Base-by-base conservation (phyloP, 164 flowering plant species). In the Chloranthus sessilifolius region DNA sequence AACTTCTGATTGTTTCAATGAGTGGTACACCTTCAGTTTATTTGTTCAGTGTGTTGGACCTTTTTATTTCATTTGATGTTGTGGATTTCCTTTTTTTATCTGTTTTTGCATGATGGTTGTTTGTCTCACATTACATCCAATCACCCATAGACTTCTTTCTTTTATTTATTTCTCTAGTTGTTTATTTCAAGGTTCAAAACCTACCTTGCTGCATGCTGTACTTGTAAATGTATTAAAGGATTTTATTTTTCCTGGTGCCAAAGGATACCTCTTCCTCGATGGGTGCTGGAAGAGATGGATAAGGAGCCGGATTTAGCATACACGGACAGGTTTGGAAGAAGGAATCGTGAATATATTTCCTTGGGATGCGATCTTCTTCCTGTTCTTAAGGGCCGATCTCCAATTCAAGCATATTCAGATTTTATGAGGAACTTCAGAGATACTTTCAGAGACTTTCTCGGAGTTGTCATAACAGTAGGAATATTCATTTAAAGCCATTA, bases 241-340 rank as follows among this genome's bases (percentile, higher is more conserved):
- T 28, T 17, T 37, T 19, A 8, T 24, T 19, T 28, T 47, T 39
- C 55, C 24, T 26, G 37, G 40, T 47, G 20, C 51, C 62, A 52
- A 53, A 86, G 85, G 79, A 77, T 83, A 47, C 77, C 90, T 42
- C 82, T 86, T 24, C 90, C 90, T 43, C 61, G 16, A 7, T 86
- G 88, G 90, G 88, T 79, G 55, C 69, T 62, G 38, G 69, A 75
- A 46, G 83, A 76, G 62, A 79, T 76, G 50, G 64, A 67, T 9
- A 72, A 57, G 53, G 73, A 83, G 39, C 88, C 81, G 28, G 77
- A 78, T 58, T 41, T 81, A 62, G 69, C 74, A 33, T 81, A 59
- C 55, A 50, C 76, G 11, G 95, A 86, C 51, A 65, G 82, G 58
- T 71, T 64, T 60, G 88, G 88, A 19, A 75, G 78, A 52, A 77